Conservation (phyloP, 495 filamentous ascomycete species). For the Podospora appendiculata region DNA sequence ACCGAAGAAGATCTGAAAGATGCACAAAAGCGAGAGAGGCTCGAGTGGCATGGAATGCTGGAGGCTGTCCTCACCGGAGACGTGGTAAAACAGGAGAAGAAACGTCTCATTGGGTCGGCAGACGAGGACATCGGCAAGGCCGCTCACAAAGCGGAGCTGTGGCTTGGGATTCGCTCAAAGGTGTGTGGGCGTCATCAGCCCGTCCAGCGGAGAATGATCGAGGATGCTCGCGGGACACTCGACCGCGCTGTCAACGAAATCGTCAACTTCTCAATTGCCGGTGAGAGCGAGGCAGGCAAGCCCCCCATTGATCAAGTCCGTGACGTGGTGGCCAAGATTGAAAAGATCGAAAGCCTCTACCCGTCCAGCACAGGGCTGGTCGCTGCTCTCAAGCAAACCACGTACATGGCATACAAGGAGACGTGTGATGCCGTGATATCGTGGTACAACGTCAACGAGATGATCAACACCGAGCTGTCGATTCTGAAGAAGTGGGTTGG, state of each 20-base stretch:
- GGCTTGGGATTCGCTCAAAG: constrained; percentile 78
- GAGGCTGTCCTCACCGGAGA: constrained; percentile 92
- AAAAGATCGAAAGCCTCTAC: constrained; percentile 76
- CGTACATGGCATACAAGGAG: constrained; percentile 64
- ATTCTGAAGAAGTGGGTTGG: constrained; percentile 94
- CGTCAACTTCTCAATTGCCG: constrained; percentile 86
- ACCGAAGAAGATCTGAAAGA: constrained; percentile 84
- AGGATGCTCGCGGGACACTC: constrained; percentile 64
- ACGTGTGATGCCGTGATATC: constrained; percentile 83
- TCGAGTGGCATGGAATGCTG: constrained; percentile 98
- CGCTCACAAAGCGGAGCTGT: constrained; percentile 73
- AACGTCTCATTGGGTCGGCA: constrained; percentile 74
- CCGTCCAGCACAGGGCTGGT: constrained; percentile 70
- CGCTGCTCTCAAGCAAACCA: constrained; percentile 59
- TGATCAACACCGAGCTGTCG: constrained; percentile 89
- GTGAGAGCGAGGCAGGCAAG: constrained; percentile 86
- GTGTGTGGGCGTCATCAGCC: constrained; percentile 75
- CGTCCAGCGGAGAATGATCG: constrained; percentile 73
- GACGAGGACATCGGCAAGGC: constrained; percentile 65
- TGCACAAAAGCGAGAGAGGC: constrained; percentile 76
- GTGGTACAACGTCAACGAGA: constrained; percentile 96
- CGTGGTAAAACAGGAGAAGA: constrained; percentile 96
- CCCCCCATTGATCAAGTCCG: constrained; percentile 77
- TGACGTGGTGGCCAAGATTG: constrained; percentile 81
- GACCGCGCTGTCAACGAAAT: constrained; percentile 75